Evolutionary conservation across 208 protist genomes (phyloP).

Genomic region (Zelonia costaricensis): DNA sequence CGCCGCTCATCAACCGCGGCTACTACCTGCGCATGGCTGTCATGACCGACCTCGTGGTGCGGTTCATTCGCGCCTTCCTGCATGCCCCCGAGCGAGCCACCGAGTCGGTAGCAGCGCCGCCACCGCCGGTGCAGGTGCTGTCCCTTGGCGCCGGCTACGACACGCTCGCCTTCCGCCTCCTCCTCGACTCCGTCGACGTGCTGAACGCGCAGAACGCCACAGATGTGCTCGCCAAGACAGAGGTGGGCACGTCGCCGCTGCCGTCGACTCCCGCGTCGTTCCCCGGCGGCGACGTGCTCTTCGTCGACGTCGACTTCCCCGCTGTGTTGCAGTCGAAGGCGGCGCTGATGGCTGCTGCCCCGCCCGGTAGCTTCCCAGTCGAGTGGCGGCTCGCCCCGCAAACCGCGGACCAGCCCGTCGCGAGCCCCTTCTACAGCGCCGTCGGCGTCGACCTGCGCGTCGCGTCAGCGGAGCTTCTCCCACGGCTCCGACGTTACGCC

Average conservation of each 20-base stretch:
- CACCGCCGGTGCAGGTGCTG: constrained; percentile 65
- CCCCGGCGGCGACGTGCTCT: constrained; percentile 36
- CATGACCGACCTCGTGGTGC: constrained; percentile 71
- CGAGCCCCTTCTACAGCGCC: constrained; percentile 49
- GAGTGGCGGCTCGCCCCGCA: constrained; percentile 31
- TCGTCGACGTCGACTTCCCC: constrained; percentile 85
- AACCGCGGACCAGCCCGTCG: constrained; percentile 14
- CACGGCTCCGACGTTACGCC: constrained; percentile 26
- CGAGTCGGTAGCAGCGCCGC: not conserved
- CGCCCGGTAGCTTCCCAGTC: constrained; percentile 45
- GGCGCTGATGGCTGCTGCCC: constrained; percentile 63
- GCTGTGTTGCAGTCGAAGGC: constrained; percentile 78
- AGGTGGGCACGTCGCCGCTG: not conserved
- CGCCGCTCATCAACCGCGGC: constrained; percentile 88
- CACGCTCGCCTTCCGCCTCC: constrained; percentile 71
- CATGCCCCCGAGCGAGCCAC: constrained; percentile 1
- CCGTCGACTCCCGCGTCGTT: not conserved
- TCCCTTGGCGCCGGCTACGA: constrained; percentile 90
- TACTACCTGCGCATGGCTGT: constrained; percentile 89
- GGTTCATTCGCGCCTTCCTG: constrained; percentile 28
- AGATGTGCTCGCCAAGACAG: not conserved
- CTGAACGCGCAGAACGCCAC: not conserved
- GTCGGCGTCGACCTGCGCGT: constrained; percentile 79
- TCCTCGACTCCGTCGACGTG: constrained; percentile 31
- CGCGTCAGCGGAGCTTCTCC: constrained; percentile 31